Percentiles rank a stretch among this genome's conserved stretches.
Evolutionary conservation across 768 basidiomycete species (phyloP).

Genomic region (Boletus edulis): DNA sequence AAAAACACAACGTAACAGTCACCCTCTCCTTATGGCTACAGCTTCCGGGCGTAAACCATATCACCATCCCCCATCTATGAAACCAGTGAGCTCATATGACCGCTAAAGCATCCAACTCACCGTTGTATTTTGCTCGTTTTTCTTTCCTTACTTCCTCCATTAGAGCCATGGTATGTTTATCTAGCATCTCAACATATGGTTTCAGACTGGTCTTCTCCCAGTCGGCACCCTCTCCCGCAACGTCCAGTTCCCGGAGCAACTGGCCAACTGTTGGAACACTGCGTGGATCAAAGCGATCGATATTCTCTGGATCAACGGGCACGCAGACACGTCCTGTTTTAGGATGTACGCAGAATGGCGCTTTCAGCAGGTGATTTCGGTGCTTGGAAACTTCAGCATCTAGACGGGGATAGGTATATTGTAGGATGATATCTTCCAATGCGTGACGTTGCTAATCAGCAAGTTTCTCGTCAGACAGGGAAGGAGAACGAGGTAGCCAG

Average conservation of each 20-base stretch:
- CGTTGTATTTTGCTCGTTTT: slow-evolving; percentile 18
- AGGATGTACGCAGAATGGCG: slow-evolving; percentile 96
- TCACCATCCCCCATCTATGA: slow-evolving; percentile 29
- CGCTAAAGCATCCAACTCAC: slow-evolving; percentile 8
- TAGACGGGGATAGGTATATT: slow-evolving; percentile 94
- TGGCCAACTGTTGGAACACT: slow-evolving; percentile 83
- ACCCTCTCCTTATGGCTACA: background rate
- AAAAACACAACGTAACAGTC: too few relatives aligned
- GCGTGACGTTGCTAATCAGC: slow-evolving; percentile 35
- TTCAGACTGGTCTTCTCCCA: slow-evolving; percentile 88
- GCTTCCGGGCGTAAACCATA: background rate
- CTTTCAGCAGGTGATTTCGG: slow-evolving; percentile 95
- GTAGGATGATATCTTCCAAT: slow-evolving; percentile 85
- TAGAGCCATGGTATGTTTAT: slow-evolving; percentile 53
- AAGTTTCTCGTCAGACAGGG: background rate
- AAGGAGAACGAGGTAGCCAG: background rate
- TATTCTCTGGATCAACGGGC: slow-evolving; percentile 72
- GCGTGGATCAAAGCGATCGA: slow-evolving; percentile 83
- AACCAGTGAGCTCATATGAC: background rate
- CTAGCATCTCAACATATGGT: slow-evolving; percentile 87
- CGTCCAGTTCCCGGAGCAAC: slow-evolving; percentile 78
- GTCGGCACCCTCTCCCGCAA: slow-evolving; percentile 54
- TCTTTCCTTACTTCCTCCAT: slow-evolving; percentile 30
- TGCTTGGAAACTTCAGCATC: slow-evolving; percentile 98
- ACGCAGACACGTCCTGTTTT: slow-evolving; percentile 96